These are phyloP conservation scores for Teunomyces pallodes DNA, from an alignment of 805 yeast species.

Conservation along the genomic window DNA sequence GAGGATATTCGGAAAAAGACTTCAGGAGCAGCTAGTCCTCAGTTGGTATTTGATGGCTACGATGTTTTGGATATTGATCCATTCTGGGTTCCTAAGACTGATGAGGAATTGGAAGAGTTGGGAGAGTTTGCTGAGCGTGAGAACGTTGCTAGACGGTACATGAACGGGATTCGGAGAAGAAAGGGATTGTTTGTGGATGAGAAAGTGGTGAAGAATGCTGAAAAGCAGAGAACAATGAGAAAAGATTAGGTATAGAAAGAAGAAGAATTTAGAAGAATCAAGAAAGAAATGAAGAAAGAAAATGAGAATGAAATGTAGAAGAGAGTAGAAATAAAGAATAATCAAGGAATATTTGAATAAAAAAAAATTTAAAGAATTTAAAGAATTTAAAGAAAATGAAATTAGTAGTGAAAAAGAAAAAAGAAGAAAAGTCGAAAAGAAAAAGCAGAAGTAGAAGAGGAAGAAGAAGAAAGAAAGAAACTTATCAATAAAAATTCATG, in stretches of 20 bases:
- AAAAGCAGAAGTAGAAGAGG: background rate
- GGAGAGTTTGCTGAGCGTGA: slow-evolving; percentile 94
- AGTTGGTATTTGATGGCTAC: slow-evolving; percentile 84
- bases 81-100: slow-evolving; percentile 98
- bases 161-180: slow-evolving; percentile 76
- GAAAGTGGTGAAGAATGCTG: slow-evolving; percentile 87
- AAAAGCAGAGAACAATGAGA: slow-evolving; percentile 87
- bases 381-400: background rate
- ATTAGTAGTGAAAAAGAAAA: background rate
- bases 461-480: background rate
- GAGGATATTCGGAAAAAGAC: slow-evolving; percentile 92
- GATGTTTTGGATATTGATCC: slow-evolving; percentile 90
- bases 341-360: background rate
- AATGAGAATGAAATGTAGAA: background rate
- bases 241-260: slow-evolving; percentile 43
- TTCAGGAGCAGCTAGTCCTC: slow-evolving; percentile 97
- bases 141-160: slow-evolving; percentile 82
- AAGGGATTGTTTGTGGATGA: slow-evolving; percentile 90
- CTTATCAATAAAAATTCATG: too few relatives aligned
- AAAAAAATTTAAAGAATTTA: too few relatives aligned
- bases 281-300: background rate
- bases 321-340: background rate
- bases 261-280: background rate
- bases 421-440: background rate
- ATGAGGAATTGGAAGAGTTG: slow-evolving; percentile 88